Conservation (phyloP, 805 yeast species). For the Ogataea methanolica region DNA sequence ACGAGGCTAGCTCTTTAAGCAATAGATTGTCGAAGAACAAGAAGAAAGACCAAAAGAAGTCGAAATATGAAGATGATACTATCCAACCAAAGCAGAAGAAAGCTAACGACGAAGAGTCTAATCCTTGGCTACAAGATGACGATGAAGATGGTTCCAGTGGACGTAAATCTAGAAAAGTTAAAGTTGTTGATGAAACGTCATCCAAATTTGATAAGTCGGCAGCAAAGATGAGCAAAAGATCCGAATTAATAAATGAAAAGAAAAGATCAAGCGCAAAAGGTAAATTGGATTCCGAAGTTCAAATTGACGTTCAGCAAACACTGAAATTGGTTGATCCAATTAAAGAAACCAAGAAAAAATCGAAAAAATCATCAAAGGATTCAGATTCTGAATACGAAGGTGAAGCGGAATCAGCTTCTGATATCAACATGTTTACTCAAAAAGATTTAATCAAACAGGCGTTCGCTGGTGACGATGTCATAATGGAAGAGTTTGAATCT, state of each 20-base stretch:
- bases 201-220: conserved; percentile 44
- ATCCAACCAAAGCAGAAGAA: conserved; percentile 7
- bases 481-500: conserved; percentile 59
- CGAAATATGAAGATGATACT: conserved; percentile 4
- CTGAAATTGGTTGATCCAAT: conserved; percentile 48
- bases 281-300: conserved; percentile 33
- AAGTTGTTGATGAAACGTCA: conserved; percentile 45
- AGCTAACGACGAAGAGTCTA: conserved; percentile 27
- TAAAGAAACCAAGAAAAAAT: background rate
- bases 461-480: conserved; percentile 96
- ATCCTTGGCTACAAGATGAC: conserved; percentile 47
- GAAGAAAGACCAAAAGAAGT: conserved; percentile 6
- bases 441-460: conserved; percentile 83
- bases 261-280: conserved; percentile 32
- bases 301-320: conserved; percentile 50
- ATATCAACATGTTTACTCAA: conserved; percentile 62
- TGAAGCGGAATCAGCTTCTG: conserved; percentile 41
- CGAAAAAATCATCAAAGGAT: conserved; percentile 6
- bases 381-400: conserved; percentile 35
- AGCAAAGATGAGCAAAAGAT: conserved; percentile 37
- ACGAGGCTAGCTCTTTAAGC: conserved; percentile 42
- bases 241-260: conserved; percentile 10
- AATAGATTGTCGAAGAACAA: conserved; percentile 31
- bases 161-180: conserved; percentile 42
- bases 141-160: conserved; percentile 7